Evolutionary conservation across 2,329 filamentous ascomycete species (phyloP), one percentile per base, ranked within the genome.

Genomic region (Colletotrichum spaethianum): DNA sequence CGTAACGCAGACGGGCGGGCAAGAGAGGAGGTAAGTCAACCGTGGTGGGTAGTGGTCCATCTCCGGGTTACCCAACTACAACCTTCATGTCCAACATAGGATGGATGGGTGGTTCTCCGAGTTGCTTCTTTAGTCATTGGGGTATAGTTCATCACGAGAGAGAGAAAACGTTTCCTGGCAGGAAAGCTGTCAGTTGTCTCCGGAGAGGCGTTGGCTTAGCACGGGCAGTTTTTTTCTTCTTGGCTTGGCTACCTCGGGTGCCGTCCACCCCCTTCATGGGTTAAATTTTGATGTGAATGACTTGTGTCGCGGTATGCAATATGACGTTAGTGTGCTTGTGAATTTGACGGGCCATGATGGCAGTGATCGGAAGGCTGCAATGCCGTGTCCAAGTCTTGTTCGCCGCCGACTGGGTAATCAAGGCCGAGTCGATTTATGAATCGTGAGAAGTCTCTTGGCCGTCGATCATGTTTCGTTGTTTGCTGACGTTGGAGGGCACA

Each of bases 151-250:
- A 20, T 38, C 20, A 31, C 9, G 31, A 61, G 57, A 14, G 33
- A 50, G 50, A 31, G 16, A 18, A 50, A 62, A 26, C 38, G 44
- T 26, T n/a, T n/a, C 9, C 31, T 20, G 33, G 59, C 42, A 14
- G 33, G 28, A 50, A 23, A 50, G 44, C 59, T 38, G 44, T 62
- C 59, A 38, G 18, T 11, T 36, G 16, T 42, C 33, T 50, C 44
- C 9, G 20, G 28, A 28, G 59, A 62, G 68, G 46, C 12, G 50
- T 67, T 57, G 57, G 50, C 20, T 56, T 42, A 38, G 48, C 46
- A 67, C 63, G 63, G 68, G 38, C 50, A 57, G 40, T 38, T 44
- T 52, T 60, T 23, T 18, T 56, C 40, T 28, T n/a, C n/a, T 42
- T 26, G 23, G 11, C 46, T 16, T n/a, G 2, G 18, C 16, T 18